A percentile compares a stretch with the other conserved stretches of the same genome.
Evolutionary conservation across 495 filamentous ascomycete genomes (phyloP).

Genomic region (Penicillium salamii): DNA sequence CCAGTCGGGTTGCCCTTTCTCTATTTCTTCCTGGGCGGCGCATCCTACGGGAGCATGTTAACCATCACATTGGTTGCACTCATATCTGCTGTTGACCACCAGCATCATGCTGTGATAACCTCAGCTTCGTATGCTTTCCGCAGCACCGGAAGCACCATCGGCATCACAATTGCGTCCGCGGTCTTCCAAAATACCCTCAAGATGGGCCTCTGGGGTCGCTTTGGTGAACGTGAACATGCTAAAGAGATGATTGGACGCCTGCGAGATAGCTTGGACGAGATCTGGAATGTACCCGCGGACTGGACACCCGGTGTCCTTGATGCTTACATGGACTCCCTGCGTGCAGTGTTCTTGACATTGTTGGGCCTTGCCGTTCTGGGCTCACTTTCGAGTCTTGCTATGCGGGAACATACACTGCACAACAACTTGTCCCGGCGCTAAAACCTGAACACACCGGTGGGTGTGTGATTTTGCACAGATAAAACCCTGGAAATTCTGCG

Average conservation of each 20-base stretch:
- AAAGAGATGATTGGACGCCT: slow-evolving; percentile 66
- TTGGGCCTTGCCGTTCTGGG: slow-evolving; percentile 60
- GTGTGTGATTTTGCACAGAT: too few relatives aligned
- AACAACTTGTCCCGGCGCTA: slow-evolving; percentile 60
- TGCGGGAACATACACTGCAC: slow-evolving; percentile 79
- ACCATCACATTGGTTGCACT: slow-evolving; percentile 77
- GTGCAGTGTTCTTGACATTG: slow-evolving; percentile 69
- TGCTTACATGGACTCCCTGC: slow-evolving; percentile 73
- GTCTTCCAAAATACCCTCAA: slow-evolving; percentile 75
- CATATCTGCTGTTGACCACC: slow-evolving; percentile 76
- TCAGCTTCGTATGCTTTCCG: slow-evolving; percentile 81
- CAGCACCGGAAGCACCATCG: slow-evolving; percentile 78
- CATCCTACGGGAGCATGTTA: slow-evolving; percentile 73
- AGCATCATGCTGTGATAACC: slow-evolving; percentile 82
- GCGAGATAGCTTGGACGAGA: slow-evolving; percentile 70
- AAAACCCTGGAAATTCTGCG: too few relatives aligned
- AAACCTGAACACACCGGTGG: too few relatives aligned
- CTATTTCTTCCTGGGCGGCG: slow-evolving; percentile 65
- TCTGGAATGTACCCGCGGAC: slow-evolving; percentile 63
- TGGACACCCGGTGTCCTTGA: slow-evolving; percentile 70
- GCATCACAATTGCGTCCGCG: slow-evolving; percentile 71
- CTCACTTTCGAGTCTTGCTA: slow-evolving; percentile 58
- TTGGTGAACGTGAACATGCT: slow-evolving; percentile 65
- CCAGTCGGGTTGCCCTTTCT: slow-evolving; percentile 63
- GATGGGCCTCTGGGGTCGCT: slow-evolving; percentile 58